phyloP scores from a whole-genome alignment of 306 rosid genomes.

The Fragaria ananassa region DNA sequence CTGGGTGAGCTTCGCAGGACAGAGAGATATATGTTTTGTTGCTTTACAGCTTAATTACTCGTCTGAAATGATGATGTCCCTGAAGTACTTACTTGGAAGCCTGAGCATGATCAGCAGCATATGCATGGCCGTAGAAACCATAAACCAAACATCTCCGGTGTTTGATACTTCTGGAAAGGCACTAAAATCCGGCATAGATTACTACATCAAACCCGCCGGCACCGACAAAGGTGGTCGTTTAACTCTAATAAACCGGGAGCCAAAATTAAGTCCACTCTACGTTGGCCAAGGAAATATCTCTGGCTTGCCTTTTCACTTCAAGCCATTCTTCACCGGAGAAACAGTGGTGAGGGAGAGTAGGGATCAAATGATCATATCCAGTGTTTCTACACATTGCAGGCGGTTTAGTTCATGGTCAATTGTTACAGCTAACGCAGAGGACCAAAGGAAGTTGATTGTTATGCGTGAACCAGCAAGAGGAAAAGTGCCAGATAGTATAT shows the following conservation, averaged over 20 bases:
- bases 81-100: neutral
- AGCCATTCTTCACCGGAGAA: constrained; percentile 35
- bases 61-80: neutral
- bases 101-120: constrained; percentile 10
- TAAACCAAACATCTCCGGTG: constrained; percentile 30
- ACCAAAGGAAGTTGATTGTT: constrained; percentile 35
- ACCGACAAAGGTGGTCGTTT: constrained; percentile 49
- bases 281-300: constrained; percentile 44
- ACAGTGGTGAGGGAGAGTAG: constrained; percentile 22
- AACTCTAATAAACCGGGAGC: constrained; percentile 34
- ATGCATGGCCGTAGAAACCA: constrained; percentile 18
- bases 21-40: neutral
- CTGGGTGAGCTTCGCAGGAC: neutral
- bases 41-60: neutral
- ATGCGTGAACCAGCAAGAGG: neutral
- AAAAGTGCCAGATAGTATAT: neutral
- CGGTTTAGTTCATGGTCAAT: constrained; percentile 37
- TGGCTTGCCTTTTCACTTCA: constrained; percentile 32
- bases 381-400: constrained; percentile 25
- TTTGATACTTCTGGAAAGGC: constrained; percentile 43
- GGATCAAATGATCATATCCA: constrained; percentile 37
- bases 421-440: constrained; percentile 5
- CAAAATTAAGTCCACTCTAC: constrained; percentile 26
- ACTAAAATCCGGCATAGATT: constrained; percentile 29
- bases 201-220: constrained; percentile 58